Conservation (phyloP, 2,329 filamentous ascomycete genomes). For the Penicillium thymicola region DNA sequence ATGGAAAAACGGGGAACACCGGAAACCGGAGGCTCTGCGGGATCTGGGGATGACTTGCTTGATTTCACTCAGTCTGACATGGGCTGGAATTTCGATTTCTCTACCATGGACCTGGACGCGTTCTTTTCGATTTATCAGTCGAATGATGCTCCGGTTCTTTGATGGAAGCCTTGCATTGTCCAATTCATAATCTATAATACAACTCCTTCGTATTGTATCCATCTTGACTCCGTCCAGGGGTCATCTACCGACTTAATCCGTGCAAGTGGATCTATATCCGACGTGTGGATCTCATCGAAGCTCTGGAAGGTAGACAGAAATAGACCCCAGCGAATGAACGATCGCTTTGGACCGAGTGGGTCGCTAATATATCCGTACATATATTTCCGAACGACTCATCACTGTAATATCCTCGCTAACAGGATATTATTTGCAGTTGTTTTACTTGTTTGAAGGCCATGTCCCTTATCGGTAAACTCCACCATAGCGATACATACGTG, state of each 20-base stretch:
- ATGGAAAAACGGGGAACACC: slow-evolving; percentile 20
- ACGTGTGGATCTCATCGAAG: background rate
- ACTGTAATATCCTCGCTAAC: background rate
- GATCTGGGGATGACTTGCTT: slow-evolving; percentile 32
- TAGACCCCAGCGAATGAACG: background rate
- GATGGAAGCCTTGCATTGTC: background rate
- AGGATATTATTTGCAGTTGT: background rate
- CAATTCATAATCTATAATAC: background rate
- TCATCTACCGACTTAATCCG: background rate
- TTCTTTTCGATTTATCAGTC: slow-evolving; percentile 37
- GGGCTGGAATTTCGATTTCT: slow-evolving; percentile 42
- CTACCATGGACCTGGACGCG: slow-evolving; percentile 40
- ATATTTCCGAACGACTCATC: background rate
- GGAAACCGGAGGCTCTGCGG: slow-evolving; percentile 21
- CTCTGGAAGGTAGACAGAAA: background rate
- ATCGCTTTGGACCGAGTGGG: background rate
- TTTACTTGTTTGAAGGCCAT: background rate
- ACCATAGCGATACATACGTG: background rate
- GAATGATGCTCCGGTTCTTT: slow-evolving; percentile 11
- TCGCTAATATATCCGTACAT: background rate
- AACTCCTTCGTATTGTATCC: background rate
- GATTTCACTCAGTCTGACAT: slow-evolving; percentile 39
- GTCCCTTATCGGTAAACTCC: background rate
- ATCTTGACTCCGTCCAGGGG: background rate
- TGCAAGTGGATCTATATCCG: slow-evolving; percentile 2